Evolutionary conservation across 2,329 filamentous ascomycete species (phyloP), one percentile per base, ranked within the genome.

Genomic region (Alternaria arbusti): DNA sequence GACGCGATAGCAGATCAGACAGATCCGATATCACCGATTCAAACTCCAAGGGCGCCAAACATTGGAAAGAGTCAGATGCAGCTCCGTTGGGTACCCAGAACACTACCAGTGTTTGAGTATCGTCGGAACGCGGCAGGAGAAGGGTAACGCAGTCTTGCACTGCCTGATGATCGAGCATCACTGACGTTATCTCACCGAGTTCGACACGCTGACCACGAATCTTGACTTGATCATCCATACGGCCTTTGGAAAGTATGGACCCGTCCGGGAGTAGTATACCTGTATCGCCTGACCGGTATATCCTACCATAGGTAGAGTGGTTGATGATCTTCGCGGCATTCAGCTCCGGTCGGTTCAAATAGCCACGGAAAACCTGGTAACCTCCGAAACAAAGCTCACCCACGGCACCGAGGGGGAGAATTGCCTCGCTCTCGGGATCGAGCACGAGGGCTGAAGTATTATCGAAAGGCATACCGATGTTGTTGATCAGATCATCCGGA

Each of bases 301-400:
- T 80, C 2, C 89, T 87, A 2, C 94, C 94, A 74, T 88, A 91
- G 1, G 76, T 64, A 0, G 89, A 85, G 72, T 96, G 91, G 0
- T 88, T 67, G 51, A 95, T 84, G 63, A 97, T 92, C 70, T 90
- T 93, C 12, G 84, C 80, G 0, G 82, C 78, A 1, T 90, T 93
- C 44, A 92, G 79, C 4, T 86, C 84, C 0, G 87, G 85, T 77
- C 86, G 84, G 61, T 90, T 88, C 26, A 96, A 83, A 72, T 95
- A 97, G 2, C 92, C 93, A 43, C 86, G 84, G 45, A 85, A 87
- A 6, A 97, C 88, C 79, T 97, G 94, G 52, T 92, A 88, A 11
- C 94, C 94, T 13, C 93, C 93, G 76, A 97, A 96, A 73, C 92
- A 96, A 7, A 97, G 84, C 76, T 97, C 94, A 11, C 94, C 94